A percentile compares a stretch with the other conserved stretches of the same genome.
Evolutionary conservation across 2,329 filamentous ascomycete species (phyloP).

Genomic region (Fusarium albosuccineum): DNA sequence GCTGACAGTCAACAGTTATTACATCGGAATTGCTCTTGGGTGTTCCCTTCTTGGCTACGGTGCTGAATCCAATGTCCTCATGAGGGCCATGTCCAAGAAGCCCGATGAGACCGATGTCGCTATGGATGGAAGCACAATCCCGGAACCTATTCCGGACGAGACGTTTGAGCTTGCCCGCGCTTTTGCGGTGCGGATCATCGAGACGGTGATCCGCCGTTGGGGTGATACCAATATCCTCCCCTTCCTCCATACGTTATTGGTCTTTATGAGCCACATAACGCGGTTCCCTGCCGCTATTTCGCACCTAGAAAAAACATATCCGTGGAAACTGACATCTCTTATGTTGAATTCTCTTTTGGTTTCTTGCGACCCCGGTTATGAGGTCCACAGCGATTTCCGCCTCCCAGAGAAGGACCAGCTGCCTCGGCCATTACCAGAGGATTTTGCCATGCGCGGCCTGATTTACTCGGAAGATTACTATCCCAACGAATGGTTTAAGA

Average conservation of each 20-base stretch:
- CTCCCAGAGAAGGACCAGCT: slow-evolving; percentile 56
- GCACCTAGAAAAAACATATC: slow-evolving; percentile 59
- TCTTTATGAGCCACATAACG: slow-evolving; percentile 66
- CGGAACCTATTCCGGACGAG: slow-evolving; percentile 41
- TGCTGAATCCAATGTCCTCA: slow-evolving; percentile 59
- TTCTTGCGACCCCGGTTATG: slow-evolving; percentile 45
- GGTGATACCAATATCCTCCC: slow-evolving; percentile 71
- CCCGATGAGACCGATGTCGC: slow-evolving; percentile 44
- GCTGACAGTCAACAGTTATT: slow-evolving; percentile 44
- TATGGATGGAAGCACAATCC: slow-evolving; percentile 42
- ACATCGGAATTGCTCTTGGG: slow-evolving; percentile 49
- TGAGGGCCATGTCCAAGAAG: slow-evolving; percentile 54
- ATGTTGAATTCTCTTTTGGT: slow-evolving; percentile 55
- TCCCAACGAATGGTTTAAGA: slow-evolving; percentile 69
- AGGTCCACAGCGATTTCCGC: slow-evolving; percentile 63
- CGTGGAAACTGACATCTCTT: slow-evolving; percentile 62
- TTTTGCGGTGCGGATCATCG: slow-evolving; percentile 60
- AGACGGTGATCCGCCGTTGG: slow-evolving; percentile 63
- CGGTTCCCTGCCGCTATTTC: slow-evolving; percentile 57
- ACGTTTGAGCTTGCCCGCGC: slow-evolving; percentile 53
- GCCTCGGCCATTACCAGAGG: slow-evolving; percentile 73
- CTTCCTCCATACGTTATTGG: slow-evolving; percentile 72
- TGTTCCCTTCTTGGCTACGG: slow-evolving; percentile 54
- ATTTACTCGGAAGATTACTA: slow-evolving; percentile 71
- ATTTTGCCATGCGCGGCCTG: slow-evolving; percentile 75